Conservation (phyloP, 2,329 filamentous ascomycete species). For the Bimuria novae-zelandiae region DNA sequence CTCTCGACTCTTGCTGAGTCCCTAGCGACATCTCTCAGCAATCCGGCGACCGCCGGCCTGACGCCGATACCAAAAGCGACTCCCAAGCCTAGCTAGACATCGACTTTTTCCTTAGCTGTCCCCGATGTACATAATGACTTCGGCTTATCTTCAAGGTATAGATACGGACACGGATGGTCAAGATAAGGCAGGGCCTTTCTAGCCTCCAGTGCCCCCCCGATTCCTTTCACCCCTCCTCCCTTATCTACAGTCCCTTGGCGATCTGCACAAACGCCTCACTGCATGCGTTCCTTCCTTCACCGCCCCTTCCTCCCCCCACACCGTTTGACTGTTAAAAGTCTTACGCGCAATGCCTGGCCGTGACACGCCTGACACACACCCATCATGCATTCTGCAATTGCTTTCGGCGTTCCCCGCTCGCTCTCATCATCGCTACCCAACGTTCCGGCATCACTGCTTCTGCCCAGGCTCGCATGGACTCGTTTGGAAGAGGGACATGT, state of each 20-base stretch:
- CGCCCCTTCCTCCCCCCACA: background rate
- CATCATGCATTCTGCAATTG: no score
- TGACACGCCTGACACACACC: no score
- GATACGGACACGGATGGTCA: background rate
- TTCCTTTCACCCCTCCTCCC: background rate
- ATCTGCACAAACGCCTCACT: background rate
- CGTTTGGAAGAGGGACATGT: no score
- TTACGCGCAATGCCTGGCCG: background rate
- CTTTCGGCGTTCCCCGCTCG: slow-evolving; percentile 6
- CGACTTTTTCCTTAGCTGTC: background rate
- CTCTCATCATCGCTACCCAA: background rate
- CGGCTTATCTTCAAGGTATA: no score
- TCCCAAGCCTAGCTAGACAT: slow-evolving; percentile 1
- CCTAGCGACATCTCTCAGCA: background rate
- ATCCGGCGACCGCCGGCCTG: background rate
- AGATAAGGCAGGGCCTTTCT: background rate
- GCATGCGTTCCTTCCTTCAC: background rate
- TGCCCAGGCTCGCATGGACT: background rate
- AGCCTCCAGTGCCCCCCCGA: background rate
- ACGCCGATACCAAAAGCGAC: slow-evolving; percentile 6
- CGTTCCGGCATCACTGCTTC: background rate
- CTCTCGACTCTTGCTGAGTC: background rate
- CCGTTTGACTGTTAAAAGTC: background rate
- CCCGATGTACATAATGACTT: background rate
- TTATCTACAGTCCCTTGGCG: background rate